Base-by-base conservation (phyloP, 1,139 yeast species). In the Saccharomycopsis crataegensis region DNA sequence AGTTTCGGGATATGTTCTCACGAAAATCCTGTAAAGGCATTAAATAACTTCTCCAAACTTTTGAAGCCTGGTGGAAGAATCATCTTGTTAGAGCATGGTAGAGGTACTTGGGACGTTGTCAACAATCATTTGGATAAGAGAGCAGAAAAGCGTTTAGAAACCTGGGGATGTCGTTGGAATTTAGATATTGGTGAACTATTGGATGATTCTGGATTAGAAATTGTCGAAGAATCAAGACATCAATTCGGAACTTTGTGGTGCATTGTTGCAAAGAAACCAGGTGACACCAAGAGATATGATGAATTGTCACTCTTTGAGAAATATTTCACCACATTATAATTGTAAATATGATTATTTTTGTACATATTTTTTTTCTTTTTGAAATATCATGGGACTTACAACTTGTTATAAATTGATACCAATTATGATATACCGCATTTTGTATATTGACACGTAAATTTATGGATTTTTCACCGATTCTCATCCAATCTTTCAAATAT, bases 141-240 rank as follows among this genome's bases (percentile, higher is more conserved):
- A 60, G 91, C 96, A 7, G 90, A 82, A 55, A 79, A 81, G 61
- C 83, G 97, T 70, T 80, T 91, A 73, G 79, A 86, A 59, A 83
- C 86, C 11, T 93, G 98, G 98, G 98, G 97, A 2, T 93, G 99
- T 69, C 75, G 98, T 64, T 93, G 98, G 97, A 93, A 93, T 64
- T 73, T 93, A 59, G 98, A 93, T 65, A 88, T 93, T 61, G 95
- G 90, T 38, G 93, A 84, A 62, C 75, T 93, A 52, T 76, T 93
- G 36, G 91, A 86, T 63, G 82, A 81, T 58, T 84, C 96, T 12
- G 96, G 96, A 0, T 74, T 93, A 58, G 94, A 87, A 61, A 77
- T 93, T 44, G 87, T 91, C 1, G 82, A 80, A 60, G 90, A 87
- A 62, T 80, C 80, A 60, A 74, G 96, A 61, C 83, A 82, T 32